Conservation (phyloP, 305 asterid species). For the Fraxinus albicans region DNA sequence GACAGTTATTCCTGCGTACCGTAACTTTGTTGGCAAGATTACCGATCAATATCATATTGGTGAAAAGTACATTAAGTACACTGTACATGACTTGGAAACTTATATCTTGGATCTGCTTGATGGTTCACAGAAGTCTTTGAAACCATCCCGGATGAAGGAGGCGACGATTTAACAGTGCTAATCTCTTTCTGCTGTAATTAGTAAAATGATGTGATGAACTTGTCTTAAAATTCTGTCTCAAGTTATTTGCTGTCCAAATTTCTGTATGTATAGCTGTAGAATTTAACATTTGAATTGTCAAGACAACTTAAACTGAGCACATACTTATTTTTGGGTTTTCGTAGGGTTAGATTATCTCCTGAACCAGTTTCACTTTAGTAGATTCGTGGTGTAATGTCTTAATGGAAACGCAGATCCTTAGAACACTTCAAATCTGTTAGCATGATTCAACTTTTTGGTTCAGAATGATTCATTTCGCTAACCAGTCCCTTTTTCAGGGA, state of each 20-base stretch:
- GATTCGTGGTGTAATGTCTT: not conserved
- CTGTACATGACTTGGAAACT: slow-evolving; percentile 37
- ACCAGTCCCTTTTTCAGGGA: too few relatives aligned
- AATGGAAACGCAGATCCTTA: not conserved
- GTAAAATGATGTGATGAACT: not conserved
- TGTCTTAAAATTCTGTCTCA: not conserved
- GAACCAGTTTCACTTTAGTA: not conserved
- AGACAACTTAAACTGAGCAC: not conserved
- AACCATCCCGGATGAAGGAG: slow-evolving; percentile 34
- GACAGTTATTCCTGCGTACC: slow-evolving; percentile 49
- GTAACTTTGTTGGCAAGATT: slow-evolving; percentile 29
- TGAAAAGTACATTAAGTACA: slow-evolving; percentile 41
- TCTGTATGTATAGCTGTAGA: slow-evolving; percentile 19
- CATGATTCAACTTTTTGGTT: not conserved
- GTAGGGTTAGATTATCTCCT: not conserved
- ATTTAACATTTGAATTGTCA: not conserved
- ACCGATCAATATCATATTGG: slow-evolving; percentile 6
- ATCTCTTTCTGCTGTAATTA: not conserved
- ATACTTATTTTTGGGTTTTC: not conserved
- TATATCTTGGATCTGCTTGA: slow-evolving; percentile 38
- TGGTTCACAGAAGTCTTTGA: slow-evolving; percentile 30
- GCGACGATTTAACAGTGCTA: slow-evolving; percentile 20
- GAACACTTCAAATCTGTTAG: not conserved
- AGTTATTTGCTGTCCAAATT: slow-evolving; percentile 5
- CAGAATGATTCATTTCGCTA: not conserved